Evolutionary conservation across 345 rosid genomes (phyloP).

Genomic region (Heritiera littoralis): DNA sequence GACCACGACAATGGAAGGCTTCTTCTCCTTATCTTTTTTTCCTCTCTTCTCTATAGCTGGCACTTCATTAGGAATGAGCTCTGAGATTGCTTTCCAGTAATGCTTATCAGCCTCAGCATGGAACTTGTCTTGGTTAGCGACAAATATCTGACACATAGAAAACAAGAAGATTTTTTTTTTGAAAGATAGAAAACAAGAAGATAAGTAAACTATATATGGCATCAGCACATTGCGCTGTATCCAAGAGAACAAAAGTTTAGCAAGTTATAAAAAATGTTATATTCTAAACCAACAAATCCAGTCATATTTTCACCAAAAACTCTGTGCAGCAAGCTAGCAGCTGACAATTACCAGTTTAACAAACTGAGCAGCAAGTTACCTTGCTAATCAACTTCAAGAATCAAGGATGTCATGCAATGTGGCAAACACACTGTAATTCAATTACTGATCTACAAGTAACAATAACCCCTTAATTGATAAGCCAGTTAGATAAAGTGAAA

Average conservation of each 20-base stretch:
- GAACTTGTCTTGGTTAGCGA: conserved; percentile 58
- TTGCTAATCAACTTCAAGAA: not conserved
- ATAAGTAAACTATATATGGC: not conserved
- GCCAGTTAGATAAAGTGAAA: not conserved
- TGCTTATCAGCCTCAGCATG: conserved; percentile 63
- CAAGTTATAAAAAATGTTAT: conserved; percentile 1
- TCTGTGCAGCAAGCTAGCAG: not conserved
- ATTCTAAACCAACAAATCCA: not conserved
- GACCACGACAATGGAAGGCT: conserved; percentile 52
- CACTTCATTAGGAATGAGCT: conserved; percentile 79
- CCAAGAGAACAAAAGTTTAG: not conserved
- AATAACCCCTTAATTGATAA: not conserved
- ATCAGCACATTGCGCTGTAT: not conserved
- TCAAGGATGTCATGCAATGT: not conserved
- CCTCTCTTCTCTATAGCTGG: conserved; percentile 60
- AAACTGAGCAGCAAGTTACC: not conserved
- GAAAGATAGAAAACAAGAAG: not conserved
- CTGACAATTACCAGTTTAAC: not conserved
- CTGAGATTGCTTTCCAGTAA: conserved; percentile 85
- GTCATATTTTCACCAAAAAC: not conserved
- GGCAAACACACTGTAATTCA: not conserved
- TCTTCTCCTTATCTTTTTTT: conserved; percentile 70
- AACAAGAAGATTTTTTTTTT: not conserved
- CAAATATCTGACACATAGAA: conserved; percentile 40
- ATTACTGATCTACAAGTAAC: not conserved